Evolutionary conservation across 352 stramenopile genomes (phyloP).

Genomic region (Phytopythium delawarense): DNA sequence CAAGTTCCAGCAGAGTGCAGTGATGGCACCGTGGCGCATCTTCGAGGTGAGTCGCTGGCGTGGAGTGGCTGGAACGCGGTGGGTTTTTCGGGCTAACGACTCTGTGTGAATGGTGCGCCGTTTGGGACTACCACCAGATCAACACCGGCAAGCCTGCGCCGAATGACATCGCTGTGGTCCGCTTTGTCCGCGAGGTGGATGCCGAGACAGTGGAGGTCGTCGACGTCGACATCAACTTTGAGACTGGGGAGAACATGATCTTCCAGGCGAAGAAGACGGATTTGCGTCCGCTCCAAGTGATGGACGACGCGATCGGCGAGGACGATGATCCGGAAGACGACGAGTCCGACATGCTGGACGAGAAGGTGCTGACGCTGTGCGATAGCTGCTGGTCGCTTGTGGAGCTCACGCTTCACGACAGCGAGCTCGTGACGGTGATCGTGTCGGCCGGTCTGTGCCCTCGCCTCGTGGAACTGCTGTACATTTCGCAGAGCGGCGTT

Average conservation of each 20-base stretch:
- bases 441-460: conserved; percentile 58
- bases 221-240: conserved; percentile 86
- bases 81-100: conserved; percentile 1
- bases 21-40: conserved; percentile 77
- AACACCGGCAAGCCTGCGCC: conserved; percentile 71
- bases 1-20: conserved; percentile 48
- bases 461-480: conserved; percentile 74
- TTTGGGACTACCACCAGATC: conserved; percentile 26
- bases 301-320: conserved; percentile 75
- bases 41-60: conserved; percentile 48
- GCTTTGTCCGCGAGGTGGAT: conserved; percentile 71
- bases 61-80: not conserved
- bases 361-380: conserved; percentile 84
- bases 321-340: conserved; percentile 75
- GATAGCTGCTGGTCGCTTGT: conserved; percentile 84
- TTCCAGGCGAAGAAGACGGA: conserved; percentile 61
- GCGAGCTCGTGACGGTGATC: conserved; percentile 54
- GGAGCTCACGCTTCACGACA: conserved; percentile 77
- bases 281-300: conserved; percentile 70
- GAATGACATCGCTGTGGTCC: conserved; percentile 84
- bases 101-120: not conserved
- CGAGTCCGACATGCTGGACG: conserved; percentile 65
- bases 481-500: conserved; percentile 82
- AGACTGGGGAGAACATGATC: conserved; percentile 81
- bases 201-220: conserved; percentile 77